phyloP scores from a whole-genome alignment of 495 filamentous ascomycete species.

The Lichina pygmaea region DNA sequence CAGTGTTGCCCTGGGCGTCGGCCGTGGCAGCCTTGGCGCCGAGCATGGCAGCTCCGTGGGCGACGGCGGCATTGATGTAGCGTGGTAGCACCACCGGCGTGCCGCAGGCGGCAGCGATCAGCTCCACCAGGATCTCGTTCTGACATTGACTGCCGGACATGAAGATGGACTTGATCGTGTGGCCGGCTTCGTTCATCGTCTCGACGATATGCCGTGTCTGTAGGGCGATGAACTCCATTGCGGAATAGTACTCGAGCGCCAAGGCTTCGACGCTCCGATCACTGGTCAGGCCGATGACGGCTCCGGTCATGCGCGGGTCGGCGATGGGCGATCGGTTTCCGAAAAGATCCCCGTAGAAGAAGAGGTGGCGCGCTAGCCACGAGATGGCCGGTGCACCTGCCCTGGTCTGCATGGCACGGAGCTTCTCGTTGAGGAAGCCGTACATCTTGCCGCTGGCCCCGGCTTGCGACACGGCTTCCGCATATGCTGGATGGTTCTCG shows the following conservation, averaged over 20 bases:
- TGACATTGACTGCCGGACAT: constrained; percentile 97
- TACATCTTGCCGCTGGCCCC: constrained; percentile 69
- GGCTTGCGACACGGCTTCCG: constrained; percentile 46
- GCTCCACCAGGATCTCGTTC: constrained; percentile 68
- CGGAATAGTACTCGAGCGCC: constrained; percentile 73
- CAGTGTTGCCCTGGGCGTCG: constrained; percentile 45
- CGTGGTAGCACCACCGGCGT: constrained; percentile 80
- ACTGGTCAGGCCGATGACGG: constrained; percentile 58
- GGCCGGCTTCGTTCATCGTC: constrained; percentile 66
- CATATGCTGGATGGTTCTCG: constrained; percentile 74
- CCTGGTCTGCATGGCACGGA: constrained; percentile 43
- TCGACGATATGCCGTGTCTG: constrained; percentile 91
- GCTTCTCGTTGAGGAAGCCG: constrained; percentile 76
- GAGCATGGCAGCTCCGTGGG: constrained; percentile 89
- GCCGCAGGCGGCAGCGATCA: constrained; percentile 70
- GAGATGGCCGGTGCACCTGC: constrained; percentile 43
- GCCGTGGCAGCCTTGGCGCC: constrained; percentile 81
- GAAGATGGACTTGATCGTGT: constrained; percentile 73
- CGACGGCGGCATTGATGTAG: constrained; percentile 88
- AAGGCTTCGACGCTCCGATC: constrained; percentile 69
- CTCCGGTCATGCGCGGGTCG: constrained; percentile 72
- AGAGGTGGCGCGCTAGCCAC: constrained; percentile 76
- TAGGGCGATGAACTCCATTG: constrained; percentile 90
- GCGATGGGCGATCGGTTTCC: constrained; percentile 88
- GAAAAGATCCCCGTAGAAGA: constrained; percentile 98